These are phyloP conservation scores for Tuber microsphaerosporum DNA, from an alignment of 495 filamentous ascomycete species.

Conservation along the genomic window DNA sequence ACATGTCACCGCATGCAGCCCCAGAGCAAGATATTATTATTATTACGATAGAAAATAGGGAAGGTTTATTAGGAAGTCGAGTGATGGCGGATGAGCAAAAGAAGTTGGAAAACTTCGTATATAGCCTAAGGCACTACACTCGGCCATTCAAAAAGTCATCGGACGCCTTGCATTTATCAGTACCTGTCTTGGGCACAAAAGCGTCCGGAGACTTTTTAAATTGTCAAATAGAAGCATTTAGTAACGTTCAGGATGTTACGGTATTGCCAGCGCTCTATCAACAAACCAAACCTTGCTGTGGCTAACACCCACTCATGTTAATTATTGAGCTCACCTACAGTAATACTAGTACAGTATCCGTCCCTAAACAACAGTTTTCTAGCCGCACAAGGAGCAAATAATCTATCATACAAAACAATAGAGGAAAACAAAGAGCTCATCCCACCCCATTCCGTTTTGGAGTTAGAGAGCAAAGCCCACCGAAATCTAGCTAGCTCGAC, in stretches of 20 bases:
- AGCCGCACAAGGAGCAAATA: neutral
- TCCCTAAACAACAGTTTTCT: neutral
- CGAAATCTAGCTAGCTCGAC: neutral
- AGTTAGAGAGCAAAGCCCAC: neutral
- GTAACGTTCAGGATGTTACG: neutral
- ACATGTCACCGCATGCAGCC: neutral
- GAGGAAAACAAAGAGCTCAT: neutral
- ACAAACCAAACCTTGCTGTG: neutral
- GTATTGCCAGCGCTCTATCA: neutral
- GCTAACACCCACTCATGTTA: neutral
- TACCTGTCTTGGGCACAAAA: too few relatives aligned
- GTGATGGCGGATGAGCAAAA: neutral
- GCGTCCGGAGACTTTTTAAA: too few relatives aligned
- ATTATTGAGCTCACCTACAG: neutral
- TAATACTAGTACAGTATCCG: neutral
- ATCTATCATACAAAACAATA: neutral
- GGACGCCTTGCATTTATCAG: too few relatives aligned
- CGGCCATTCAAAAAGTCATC: too few relatives aligned
- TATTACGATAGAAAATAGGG: neutral
- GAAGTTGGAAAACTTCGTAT: neutral
- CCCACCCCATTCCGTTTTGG: neutral
- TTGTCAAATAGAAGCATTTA: neutral
- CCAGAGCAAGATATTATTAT: neutral
- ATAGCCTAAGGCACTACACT: too few relatives aligned
- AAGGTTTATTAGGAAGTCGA: neutral